phyloP scores from a whole-genome alignment of 176 grass and related monocot genomes.

The Ensete glaucum region DNA sequence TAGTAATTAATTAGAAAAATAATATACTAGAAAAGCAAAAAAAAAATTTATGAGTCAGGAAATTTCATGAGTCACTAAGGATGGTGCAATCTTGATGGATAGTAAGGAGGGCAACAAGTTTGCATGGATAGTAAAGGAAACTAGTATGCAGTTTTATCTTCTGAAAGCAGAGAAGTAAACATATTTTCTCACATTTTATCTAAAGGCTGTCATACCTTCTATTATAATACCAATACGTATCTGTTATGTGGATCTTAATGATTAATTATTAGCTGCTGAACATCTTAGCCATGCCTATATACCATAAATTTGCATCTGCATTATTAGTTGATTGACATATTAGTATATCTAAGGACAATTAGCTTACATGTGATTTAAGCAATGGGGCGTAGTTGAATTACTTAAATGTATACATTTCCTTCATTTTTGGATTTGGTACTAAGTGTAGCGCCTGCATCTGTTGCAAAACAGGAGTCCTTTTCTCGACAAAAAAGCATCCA shows the following conservation, averaged over 20 bases:
- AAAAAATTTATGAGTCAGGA: too few relatives aligned
- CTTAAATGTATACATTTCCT: background rate
- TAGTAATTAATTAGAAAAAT: too few relatives aligned
- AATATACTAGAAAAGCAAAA: too few relatives aligned
- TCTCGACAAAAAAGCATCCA: constrained; percentile 91
- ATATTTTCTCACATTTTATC: too few relatives aligned
- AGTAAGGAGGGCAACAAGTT: too few relatives aligned
- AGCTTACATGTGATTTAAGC: background rate
- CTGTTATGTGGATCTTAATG: background rate
- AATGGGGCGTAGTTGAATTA: background rate
- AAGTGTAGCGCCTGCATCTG: background rate
- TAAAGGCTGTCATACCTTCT: too few relatives aligned
- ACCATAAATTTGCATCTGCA: background rate
- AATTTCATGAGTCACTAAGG: too few relatives aligned
- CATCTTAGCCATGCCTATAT: background rate
- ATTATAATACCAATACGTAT: background rate
- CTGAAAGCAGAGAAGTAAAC: too few relatives aligned
- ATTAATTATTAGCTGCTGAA: background rate
- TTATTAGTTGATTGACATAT: background rate
- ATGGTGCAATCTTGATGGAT: too few relatives aligned
- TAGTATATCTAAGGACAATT: background rate
- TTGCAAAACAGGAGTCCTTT: constrained; percentile 58
- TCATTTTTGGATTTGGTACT: background rate
- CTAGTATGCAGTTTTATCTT: too few relatives aligned
- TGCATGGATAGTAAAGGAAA: too few relatives aligned